Evolutionary conservation across 768 basidiomycete species (phyloP).

Genomic region (Nevesoporus exiguus): DNA sequence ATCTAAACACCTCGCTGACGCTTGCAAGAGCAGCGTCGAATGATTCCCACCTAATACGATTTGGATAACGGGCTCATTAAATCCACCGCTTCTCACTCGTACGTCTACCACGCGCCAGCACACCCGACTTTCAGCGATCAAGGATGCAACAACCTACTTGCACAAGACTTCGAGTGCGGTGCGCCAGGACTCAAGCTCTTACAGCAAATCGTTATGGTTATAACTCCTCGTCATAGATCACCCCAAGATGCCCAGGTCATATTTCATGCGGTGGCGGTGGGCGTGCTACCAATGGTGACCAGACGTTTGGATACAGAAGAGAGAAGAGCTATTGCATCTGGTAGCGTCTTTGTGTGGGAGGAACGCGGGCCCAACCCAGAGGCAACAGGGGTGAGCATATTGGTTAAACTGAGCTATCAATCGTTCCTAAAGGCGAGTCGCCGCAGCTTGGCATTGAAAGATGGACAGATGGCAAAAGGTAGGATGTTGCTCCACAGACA

Average conservation of each 20-base stretch:
- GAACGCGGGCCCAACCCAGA: conserved; percentile 69
- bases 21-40: conserved; percentile 19
- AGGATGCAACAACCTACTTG: conserved; percentile 70
- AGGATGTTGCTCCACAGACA: background rate
- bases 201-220: background rate
- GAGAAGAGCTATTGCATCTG: conserved; percentile 63
- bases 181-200: conserved; percentile 1
- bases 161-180: conserved; percentile 53
- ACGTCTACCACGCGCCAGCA: conserved; percentile 18
- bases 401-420: conserved; percentile 2
- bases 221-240: conserved; percentile 34
- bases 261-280: conserved; percentile 65
- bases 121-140: conserved; percentile 10
- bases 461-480: conserved; percentile 72
- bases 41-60: conserved; percentile 27
- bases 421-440: conserved; percentile 1
- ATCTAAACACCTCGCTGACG: conserved; percentile 9
- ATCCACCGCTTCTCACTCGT: conserved; percentile 23
- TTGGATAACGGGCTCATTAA: conserved; percentile 27
- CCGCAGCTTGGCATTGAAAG: conserved; percentile 71
- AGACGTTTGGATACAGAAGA: conserved; percentile 76
- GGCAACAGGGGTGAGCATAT: conserved; percentile 54
- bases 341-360: conserved; percentile 81
- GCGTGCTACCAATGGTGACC: conserved; percentile 60
- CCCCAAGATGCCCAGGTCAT: conserved; percentile 68